Percentiles rank a stretch among this genome's conserved stretches.
Evolutionary conservation across 768 basidiomycete genomes (phyloP).

Genomic region (Leccinum aurantiacum): DNA sequence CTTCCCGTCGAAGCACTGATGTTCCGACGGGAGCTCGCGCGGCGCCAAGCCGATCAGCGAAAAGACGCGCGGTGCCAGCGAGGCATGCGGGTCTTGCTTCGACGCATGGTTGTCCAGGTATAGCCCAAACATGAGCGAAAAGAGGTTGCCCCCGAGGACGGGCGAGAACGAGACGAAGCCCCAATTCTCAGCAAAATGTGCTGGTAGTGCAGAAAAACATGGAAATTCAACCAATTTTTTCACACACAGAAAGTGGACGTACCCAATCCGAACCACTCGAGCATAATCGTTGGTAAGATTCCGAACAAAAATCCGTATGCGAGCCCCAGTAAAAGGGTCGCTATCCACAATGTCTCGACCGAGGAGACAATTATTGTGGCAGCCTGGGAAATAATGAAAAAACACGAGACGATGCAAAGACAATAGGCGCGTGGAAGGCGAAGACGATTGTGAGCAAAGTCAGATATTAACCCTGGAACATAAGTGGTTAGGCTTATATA

Average conservation of each 20-base stretch:
- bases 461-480: conserved; percentile 62
- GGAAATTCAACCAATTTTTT: background rate
- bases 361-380: conserved; percentile 53
- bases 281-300: conserved; percentile 67
- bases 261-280: conserved; percentile 92
- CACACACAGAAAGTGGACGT: conserved; percentile 33
- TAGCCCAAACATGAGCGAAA: conserved; percentile 80
- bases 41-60: background rate
- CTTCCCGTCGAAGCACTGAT: conserved; percentile 56
- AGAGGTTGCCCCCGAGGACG: conserved; percentile 75
- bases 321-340: conserved; percentile 35
- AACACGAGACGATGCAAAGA: conserved; percentile 60
- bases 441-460: conserved; percentile 57
- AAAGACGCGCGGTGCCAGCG: background rate
- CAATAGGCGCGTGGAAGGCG: conserved; percentile 66
- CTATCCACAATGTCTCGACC: conserved; percentile 62
- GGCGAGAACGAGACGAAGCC: conserved; percentile 76
- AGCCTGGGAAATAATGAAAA: conserved; percentile 75
- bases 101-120: conserved; percentile 73
- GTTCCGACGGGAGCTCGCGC: conserved; percentile 30
- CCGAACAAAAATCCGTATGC: conserved; percentile 77
- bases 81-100: background rate
- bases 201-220: conserved; percentile 31
- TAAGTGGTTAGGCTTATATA: background rate
- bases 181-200: conserved; percentile 84